Conservation (phyloP, 1,284 basidiomycete species). For the Sporisorium exsertum region DNA sequence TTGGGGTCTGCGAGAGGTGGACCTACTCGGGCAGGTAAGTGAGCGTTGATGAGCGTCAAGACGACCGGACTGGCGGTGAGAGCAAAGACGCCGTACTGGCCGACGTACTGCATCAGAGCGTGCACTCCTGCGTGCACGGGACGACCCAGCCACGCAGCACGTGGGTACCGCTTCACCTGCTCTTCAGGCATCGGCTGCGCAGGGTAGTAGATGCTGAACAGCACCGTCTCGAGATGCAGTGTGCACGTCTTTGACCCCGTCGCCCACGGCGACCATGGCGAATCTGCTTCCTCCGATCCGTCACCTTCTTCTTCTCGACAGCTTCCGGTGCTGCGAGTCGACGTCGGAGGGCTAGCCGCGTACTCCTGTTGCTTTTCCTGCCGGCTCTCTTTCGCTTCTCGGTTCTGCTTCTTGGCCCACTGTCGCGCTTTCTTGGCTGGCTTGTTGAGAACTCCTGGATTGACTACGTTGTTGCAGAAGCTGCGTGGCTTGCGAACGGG, state of each 20-base stretch:
- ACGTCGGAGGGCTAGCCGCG: not conserved
- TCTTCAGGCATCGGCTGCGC: conserved; percentile 14
- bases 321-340: not conserved
- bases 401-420: conserved; percentile 21
- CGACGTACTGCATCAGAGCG: conserved; percentile 53
- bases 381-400: conserved; percentile 20
- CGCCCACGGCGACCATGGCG: conserved; percentile 36
- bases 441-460: conserved; percentile 35
- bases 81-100: conserved; percentile 57
- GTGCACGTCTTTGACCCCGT: conserved; percentile 45
- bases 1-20: conserved; percentile 51
- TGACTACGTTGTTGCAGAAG: conserved; percentile 48
- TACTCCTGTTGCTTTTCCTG: conserved; percentile 9
- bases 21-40: conserved; percentile 44
- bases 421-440: conserved; percentile 14
- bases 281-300: conserved; percentile 9
- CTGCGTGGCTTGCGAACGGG: conserved; percentile 54
- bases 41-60: conserved; percentile 33
- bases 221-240: conserved; percentile 57
- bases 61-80: conserved; percentile 52
- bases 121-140: conserved; percentile 45
- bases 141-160: conserved; percentile 55
- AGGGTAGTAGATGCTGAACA: conserved; percentile 64
- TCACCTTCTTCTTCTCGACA: conserved; percentile 1
- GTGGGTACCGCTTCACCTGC: conserved; percentile 32